Percentiles rank a stretch among this genome's conserved stretches.
Conservation (phyloP, 805 yeast genomes). For the Nakazawaea wyomingensis region DNA sequence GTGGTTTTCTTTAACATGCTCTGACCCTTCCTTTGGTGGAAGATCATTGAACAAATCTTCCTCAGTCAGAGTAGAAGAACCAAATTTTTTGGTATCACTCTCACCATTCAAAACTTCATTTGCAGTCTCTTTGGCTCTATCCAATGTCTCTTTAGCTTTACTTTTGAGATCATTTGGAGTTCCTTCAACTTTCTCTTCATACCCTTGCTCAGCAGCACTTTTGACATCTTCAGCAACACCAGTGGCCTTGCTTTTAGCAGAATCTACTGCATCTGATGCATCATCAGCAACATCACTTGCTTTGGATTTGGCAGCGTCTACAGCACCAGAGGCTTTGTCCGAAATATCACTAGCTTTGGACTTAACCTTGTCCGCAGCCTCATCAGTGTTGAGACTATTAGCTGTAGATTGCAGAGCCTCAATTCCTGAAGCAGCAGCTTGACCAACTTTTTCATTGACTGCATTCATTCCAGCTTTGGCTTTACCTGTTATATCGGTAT, state of each 20-base stretch:
- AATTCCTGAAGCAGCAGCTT: constrained; percentile 33
- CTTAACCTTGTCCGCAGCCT: constrained; percentile 4
- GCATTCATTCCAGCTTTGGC: constrained; percentile 19
- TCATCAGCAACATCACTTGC: constrained; percentile 13
- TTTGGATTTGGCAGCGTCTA: constrained; percentile 11
- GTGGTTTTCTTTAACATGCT: constrained; percentile 25
- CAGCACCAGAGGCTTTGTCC: neutral
- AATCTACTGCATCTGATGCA: constrained; percentile 15
- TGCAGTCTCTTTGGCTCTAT: constrained; percentile 17
- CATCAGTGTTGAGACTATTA: neutral
- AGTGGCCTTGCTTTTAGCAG: neutral
- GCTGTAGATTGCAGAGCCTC: constrained; percentile 28
- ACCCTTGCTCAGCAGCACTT: neutral
- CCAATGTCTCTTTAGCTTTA: constrained; percentile 11
- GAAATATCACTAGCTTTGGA: neutral
- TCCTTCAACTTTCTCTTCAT: neutral
- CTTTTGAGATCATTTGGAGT: neutral
- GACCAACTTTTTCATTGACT: constrained; percentile 29
- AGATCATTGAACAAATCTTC: neutral
- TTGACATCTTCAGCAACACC: neutral
- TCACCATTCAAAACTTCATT: constrained; percentile 7
- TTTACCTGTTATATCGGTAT: constrained; percentile 8
- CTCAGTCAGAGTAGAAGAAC: constrained; percentile 5
- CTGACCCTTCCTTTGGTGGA: constrained; percentile 13
- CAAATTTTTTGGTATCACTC: constrained; percentile 5